Base-by-base conservation (phyloP, 2,329 filamentous ascomycete genomes). In the Lachnellula arida region DNA sequence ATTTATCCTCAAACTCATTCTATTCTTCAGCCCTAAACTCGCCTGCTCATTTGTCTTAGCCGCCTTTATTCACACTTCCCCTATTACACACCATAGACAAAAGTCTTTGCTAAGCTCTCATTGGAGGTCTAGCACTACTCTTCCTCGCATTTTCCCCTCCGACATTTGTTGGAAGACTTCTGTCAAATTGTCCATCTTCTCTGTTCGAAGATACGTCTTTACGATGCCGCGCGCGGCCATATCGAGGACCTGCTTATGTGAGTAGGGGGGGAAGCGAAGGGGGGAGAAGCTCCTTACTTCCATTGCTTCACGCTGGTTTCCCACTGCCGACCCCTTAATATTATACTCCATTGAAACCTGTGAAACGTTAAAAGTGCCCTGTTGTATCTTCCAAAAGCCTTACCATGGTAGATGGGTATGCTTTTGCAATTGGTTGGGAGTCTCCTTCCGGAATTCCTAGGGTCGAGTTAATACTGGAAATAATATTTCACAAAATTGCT, bases 251-350 rank as follows among this genome's bases (percentile, higher is more conserved):
- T 47, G 14, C 14, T 47, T 15, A 7, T 32, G 44, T 47, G 3
- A 47, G 22, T 32, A 17, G 32, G 28, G 14, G 3, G 12, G n/a
- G 2, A 19, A 47, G 22, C 17, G 17, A 7, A 15, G 14, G n/a
- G 22, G 22, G 22, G 6, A n/a, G 44, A 32, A 14, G 23, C 11
- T 32, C 14, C 23, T 15, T 47, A 47, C 44, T 32, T 79, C 76
- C 49, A 76, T 70, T 11, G 78, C 78, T 32, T 81, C 78, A 51
- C 72, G 69, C 43, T 76, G 72, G 51, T 76, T 80, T 0, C 79
- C 79, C 14, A 81, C 78, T 0, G 76, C 73, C 9, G 74, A 76
- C 5, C 77, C 78, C 4, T 76, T 73, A 55, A 82, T 77, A n/a
- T 68, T 74, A 49, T 72, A 64, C 59, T 78, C 73, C 56, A 71